Percentiles rank a stretch among this genome's conserved stretches.
Evolutionary conservation across 192 early-diverging fungal species (phyloP).

Genomic region (Paraglomus occultum): DNA sequence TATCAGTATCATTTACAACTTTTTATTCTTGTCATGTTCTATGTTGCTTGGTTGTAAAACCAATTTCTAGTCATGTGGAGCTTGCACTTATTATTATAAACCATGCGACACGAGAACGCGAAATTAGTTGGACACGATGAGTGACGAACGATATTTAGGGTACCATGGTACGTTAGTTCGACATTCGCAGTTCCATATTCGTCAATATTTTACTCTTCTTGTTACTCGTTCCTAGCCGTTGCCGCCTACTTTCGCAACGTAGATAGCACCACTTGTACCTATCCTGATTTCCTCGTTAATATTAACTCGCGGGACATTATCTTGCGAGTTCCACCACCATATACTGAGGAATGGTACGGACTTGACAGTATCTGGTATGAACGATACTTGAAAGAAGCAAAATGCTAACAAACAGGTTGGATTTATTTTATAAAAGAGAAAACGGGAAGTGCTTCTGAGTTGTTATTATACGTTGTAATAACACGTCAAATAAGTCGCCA

Average conservation of each 20-base stretch:
- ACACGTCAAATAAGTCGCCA: no score
- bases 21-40: no score
- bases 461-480: constrained; percentile 9
- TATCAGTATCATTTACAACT: no score
- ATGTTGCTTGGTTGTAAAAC: no score
- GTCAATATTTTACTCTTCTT: no score
- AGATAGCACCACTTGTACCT: constrained; percentile 17
- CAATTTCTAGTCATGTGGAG: no score
- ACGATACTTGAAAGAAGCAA: constrained; percentile 14
- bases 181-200: no score
- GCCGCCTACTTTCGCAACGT: constrained; percentile 13
- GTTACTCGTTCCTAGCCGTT: neutral
- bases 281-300: constrained; percentile 21
- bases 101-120: no score
- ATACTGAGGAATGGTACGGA: constrained; percentile 25
- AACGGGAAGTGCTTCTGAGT: constrained; percentile 14
- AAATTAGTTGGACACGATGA: no score
- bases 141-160: no score
- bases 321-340: constrained; percentile 19
- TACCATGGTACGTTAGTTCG: no score
- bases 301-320: constrained; percentile 16
- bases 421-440: constrained; percentile 1
- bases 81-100: no score
- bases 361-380: constrained; percentile 26
- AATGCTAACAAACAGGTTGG: constrained; percentile 12